Conservation (phyloP, 768 basidiomycete genomes). For the Xerocomellus intermedius region DNA sequence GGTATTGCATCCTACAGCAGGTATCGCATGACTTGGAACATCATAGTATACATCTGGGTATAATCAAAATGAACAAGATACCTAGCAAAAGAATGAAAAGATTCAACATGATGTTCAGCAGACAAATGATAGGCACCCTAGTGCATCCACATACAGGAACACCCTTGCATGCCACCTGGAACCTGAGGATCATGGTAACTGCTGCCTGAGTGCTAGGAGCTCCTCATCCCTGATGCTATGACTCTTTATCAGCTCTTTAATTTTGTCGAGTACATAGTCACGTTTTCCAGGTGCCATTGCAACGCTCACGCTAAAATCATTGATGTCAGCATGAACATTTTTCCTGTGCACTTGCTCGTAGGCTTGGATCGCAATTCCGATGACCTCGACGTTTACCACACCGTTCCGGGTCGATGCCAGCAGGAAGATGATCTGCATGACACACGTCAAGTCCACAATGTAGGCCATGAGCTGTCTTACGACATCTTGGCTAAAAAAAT, state of each 20-base stretch:
- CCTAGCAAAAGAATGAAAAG: background rate
- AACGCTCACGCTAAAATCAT: background rate
- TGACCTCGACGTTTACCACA: no score
- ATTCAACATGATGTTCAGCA: background rate
- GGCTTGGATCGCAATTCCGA: background rate
- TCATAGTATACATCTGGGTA: background rate
- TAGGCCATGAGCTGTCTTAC: background rate
- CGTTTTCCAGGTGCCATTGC: background rate
- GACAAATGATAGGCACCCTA: background rate
- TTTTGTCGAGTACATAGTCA: background rate
- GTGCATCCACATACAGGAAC: background rate
- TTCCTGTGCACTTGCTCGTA: background rate
- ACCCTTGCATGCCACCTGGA: background rate
- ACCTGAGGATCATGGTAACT: background rate
- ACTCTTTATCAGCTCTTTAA: background rate
- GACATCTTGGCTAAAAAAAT: background rate
- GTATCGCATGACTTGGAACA: background rate
- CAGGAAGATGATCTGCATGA: slow-evolving; percentile 1
- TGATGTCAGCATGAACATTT: background rate
- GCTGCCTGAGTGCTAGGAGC: background rate
- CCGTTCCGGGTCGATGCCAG: no score
- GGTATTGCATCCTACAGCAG: no score
- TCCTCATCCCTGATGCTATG: background rate
- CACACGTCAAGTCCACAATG: background rate
- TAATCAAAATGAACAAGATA: background rate